phyloP scores from a whole-genome alignment of 306 rosid genomes.

The Prunus mume region DNA sequence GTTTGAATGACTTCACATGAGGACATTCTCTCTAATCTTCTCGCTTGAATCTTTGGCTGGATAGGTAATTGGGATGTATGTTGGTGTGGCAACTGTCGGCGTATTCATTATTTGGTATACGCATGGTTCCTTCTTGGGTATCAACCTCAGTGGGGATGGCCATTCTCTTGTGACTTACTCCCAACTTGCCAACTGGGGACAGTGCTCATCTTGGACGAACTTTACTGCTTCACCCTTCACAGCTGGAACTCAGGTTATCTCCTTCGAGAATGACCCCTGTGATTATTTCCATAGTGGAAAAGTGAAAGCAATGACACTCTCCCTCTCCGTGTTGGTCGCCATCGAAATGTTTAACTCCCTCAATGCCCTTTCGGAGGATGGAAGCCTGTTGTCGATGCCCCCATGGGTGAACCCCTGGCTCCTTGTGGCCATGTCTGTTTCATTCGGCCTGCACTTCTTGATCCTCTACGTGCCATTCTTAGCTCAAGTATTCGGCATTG shows the following conservation, averaged over 20 bases:
- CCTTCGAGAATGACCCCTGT: slow-evolving; percentile 47
- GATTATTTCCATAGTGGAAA: slow-evolving; percentile 66
- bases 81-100: slow-evolving; percentile 83
- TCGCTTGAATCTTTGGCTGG: not conserved
- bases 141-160: slow-evolving; percentile 64
- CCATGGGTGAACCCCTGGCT: slow-evolving; percentile 93
- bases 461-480: slow-evolving; percentile 78
- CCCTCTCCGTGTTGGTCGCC: slow-evolving; percentile 80
- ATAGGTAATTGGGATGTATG: slow-evolving; percentile 76
- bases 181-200: slow-evolving; percentile 78
- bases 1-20: not conserved
- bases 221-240: slow-evolving; percentile 74
- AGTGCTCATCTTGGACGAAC: slow-evolving; percentile 64
- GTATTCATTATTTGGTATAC: slow-evolving; percentile 78
- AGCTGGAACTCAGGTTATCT: slow-evolving; percentile 43
- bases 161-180: slow-evolving; percentile 69
- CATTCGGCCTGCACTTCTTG: slow-evolving; percentile 76
- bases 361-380: slow-evolving; percentile 78
- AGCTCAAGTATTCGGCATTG: slow-evolving; percentile 66
- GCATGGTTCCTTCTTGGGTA: slow-evolving; percentile 69
- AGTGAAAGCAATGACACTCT: slow-evolving; percentile 75
- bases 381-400: slow-evolving; percentile 80
- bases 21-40: not conserved
- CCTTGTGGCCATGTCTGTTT: slow-evolving; percentile 74
- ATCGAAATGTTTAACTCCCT: slow-evolving; percentile 86